phyloP scores from a whole-genome alignment of 1,284 basidiomycete genomes.

The Sanghuangporus weigelae region DNA sequence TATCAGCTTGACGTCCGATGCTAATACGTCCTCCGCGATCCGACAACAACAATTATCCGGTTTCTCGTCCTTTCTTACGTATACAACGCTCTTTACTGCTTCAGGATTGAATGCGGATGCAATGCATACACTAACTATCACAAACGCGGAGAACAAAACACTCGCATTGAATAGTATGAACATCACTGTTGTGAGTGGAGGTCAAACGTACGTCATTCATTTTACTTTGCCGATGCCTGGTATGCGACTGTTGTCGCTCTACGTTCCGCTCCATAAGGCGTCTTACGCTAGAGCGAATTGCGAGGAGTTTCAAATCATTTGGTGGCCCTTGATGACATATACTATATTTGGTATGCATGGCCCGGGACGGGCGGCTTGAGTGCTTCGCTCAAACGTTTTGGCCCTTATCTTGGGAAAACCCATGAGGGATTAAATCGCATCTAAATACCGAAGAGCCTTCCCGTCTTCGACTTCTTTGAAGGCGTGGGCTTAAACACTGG shows the following conservation, averaged over 20 bases:
- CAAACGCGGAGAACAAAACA: slow-evolving; percentile 49
- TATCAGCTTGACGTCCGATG: slow-evolving; percentile 49
- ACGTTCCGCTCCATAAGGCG: neutral
- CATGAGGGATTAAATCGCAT: neutral
- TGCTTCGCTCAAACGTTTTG: slow-evolving; percentile 1
- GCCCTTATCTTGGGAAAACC: slow-evolving; percentile 5
- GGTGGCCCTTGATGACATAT: slow-evolving; percentile 12
- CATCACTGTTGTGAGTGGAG: slow-evolving; percentile 32
- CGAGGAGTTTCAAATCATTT: slow-evolving; percentile 3
- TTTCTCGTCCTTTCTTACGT: slow-evolving; percentile 38
- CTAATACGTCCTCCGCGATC: slow-evolving; percentile 34
- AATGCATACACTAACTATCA: slow-evolving; percentile 46
- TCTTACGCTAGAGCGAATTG: neutral
- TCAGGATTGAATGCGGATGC: slow-evolving; percentile 49
- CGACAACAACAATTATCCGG: slow-evolving; percentile 41
- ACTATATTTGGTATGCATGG: slow-evolving; percentile 3
- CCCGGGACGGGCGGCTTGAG: neutral
- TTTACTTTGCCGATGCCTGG: slow-evolving; percentile 17
- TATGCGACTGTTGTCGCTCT: neutral
- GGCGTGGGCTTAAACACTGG: neutral
- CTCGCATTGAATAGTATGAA: slow-evolving; percentile 39
- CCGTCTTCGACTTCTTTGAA: neutral
- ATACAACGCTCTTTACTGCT: slow-evolving; percentile 52
- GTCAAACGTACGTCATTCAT: slow-evolving; percentile 31
- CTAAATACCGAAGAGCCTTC: neutral